Conservation (phyloP, 2,329 filamentous ascomycete genomes). For the Alternaria rosae region DNA sequence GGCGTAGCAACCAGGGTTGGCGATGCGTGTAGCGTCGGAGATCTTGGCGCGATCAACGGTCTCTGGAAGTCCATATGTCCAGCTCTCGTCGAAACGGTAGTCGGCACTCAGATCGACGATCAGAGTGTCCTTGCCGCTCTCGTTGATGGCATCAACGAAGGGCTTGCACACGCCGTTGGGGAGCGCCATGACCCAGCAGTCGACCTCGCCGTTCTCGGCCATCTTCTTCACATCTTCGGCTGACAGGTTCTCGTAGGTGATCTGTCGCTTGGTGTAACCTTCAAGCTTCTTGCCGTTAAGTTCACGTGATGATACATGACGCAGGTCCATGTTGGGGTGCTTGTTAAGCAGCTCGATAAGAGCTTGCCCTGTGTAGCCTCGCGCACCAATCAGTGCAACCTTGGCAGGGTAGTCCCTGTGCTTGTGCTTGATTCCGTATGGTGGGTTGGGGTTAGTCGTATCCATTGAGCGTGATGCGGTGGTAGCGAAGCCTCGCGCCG, state of each 20-base stretch:
- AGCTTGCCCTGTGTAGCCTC: constrained; percentile 93
- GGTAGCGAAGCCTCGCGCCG: constrained; percentile 63
- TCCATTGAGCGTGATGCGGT: constrained; percentile 49
- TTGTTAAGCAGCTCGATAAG: constrained; percentile 85
- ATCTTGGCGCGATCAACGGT: constrained; percentile 79
- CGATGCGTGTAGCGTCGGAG: constrained; percentile 79
- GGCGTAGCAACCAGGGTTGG: constrained; percentile 94
- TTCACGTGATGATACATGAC: constrained; percentile 92
- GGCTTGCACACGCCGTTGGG: constrained; percentile 95
- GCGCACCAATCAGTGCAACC: constrained; percentile 87
- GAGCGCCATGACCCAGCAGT: constrained; percentile 97
- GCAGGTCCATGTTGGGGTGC: constrained; percentile 88
- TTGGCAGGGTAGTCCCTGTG: constrained; percentile 80
- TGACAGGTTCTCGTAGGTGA: constrained; percentile 89
- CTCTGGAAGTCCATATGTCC: constrained; percentile 93
- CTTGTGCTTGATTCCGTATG: constrained; percentile 85
- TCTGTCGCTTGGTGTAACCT: constrained; percentile 89
- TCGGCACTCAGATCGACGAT: constrained; percentile 97
- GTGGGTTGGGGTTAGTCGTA: constrained; percentile 86
- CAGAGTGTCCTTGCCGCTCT: constrained; percentile 72
- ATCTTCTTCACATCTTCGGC: constrained; percentile 86
- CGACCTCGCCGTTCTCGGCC: constrained; percentile 83
- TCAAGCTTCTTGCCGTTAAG: constrained; percentile 84
- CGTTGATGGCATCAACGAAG: constrained; percentile 86
- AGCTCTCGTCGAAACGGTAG: constrained; percentile 84